Evolutionary conservation across 371 early-diverging fungal genomes (phyloP).

Genomic region (Funneliformis caledonium): DNA sequence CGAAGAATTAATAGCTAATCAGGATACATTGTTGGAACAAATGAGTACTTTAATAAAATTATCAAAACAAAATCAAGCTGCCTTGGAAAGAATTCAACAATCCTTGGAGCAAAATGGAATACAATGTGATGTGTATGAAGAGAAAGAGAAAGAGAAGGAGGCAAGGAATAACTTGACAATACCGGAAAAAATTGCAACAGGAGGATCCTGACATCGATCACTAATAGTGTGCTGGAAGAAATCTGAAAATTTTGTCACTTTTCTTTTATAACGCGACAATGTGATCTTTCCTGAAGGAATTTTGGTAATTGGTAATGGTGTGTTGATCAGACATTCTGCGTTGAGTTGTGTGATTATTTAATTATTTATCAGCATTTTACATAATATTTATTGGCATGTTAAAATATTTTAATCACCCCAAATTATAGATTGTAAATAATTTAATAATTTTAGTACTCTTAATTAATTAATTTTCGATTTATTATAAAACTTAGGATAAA

Average conservation of each 20-base stretch:
- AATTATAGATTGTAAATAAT: too few relatives aligned
- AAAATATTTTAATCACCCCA: too few relatives aligned
- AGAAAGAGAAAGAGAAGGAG: not conserved
- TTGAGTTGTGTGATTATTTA: not conserved
- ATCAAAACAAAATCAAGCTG: constrained; percentile 31
- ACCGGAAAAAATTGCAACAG: not conserved
- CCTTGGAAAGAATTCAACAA: constrained; percentile 23
- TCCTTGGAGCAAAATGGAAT: constrained; percentile 34
- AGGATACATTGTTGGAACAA: constrained; percentile 35
- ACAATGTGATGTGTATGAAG: not conserved
- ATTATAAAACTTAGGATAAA: not conserved
- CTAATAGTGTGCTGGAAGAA: too few relatives aligned
- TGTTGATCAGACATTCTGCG: too few relatives aligned
- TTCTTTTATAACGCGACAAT: too few relatives aligned
- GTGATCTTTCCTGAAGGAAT: too few relatives aligned
- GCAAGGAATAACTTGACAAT: not conserved
- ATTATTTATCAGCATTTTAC: too few relatives aligned
- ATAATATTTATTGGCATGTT: too few relatives aligned
- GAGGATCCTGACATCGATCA: not conserved
- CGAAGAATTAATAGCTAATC: constrained; percentile 34
- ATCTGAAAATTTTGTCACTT: too few relatives aligned
- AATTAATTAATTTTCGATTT: too few relatives aligned
- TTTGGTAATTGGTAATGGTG: too few relatives aligned
- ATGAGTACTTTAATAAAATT: constrained; percentile 15
- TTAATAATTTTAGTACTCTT: too few relatives aligned